phyloP scores from a whole-genome alignment of 768 basidiomycete species.

The Pleurotus cornucopiae region DNA sequence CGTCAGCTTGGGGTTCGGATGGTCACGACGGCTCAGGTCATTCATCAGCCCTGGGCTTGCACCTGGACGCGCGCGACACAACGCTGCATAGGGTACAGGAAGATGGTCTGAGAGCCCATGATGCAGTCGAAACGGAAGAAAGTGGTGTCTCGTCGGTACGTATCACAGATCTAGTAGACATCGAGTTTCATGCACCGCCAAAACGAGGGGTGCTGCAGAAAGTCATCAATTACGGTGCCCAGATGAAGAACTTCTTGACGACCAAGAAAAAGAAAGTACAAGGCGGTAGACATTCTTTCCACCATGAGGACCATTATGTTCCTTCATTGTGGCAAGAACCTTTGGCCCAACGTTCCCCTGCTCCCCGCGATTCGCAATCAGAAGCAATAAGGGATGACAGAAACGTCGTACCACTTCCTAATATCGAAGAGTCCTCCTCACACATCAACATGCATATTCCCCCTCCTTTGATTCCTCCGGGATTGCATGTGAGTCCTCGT shows the following conservation, averaged over 20 bases:
- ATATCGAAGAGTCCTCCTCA: too few relatives aligned
- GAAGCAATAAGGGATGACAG: too few relatives aligned
- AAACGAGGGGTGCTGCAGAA: not conserved
- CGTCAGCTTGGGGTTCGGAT: constrained; percentile 26
- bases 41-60: not conserved
- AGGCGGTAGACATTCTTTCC: too few relatives aligned
- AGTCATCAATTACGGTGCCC: not conserved
- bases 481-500: constrained; percentile 17
- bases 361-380: too few relatives aligned
- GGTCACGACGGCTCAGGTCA: not conserved
- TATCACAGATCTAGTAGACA: not conserved
- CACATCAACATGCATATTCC: not conserved
- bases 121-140: constrained; percentile 1
- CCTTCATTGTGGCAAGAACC: too few relatives aligned
- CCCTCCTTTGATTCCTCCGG: constrained; percentile 19
- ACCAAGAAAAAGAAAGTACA: not conserved
- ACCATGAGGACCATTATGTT: too few relatives aligned
- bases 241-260: constrained; percentile 3
- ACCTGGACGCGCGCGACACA: not conserved
- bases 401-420: too few relatives aligned
- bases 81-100: not conserved
- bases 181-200: constrained; percentile 2
- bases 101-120: not conserved
- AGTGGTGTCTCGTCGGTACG: constrained; percentile 1
- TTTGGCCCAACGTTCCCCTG: too few relatives aligned